These are phyloP conservation scores for Ophiostoma novo-ulmi DNA, from an alignment of 2,329 filamentous ascomycete species.

Conservation along the genomic window DNA sequence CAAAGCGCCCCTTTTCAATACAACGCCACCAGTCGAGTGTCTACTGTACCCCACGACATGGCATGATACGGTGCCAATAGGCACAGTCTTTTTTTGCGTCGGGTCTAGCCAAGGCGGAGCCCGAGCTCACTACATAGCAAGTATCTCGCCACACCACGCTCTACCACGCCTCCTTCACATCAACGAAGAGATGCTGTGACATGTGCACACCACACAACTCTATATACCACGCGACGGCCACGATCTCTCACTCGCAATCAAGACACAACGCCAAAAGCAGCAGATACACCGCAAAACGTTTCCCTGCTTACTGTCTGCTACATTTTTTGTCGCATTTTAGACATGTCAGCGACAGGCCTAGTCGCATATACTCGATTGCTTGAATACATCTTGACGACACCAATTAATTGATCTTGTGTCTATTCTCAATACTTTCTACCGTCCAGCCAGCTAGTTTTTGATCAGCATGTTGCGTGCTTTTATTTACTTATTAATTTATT, in stretches of 20 bases:
- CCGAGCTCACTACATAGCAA: not conserved
- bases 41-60: not conserved
- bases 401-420: not conserved
- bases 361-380: not conserved
- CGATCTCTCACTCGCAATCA: no score
- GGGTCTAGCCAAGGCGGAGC: not conserved
- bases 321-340: not conserved
- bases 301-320: not conserved
- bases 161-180: not conserved
- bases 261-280: no score
- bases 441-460: not conserved
- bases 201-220: no score
- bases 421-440: not conserved
- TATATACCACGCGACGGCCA: no score
- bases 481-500: not conserved
- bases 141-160: not conserved
- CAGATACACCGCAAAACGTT: not conserved
- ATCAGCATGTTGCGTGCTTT: not conserved
- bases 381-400: not conserved
- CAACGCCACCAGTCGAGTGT: not conserved
- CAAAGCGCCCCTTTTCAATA: not conserved
- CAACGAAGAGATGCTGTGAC: no score
- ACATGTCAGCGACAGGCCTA: not conserved
- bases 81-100: not conserved
- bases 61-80: not conserved